Percentiles rank a stretch among this genome's conserved stretches.
phyloP scores from a whole-genome alignment of 805 yeast genomes.

The Teunomyces tritomae region DNA sequence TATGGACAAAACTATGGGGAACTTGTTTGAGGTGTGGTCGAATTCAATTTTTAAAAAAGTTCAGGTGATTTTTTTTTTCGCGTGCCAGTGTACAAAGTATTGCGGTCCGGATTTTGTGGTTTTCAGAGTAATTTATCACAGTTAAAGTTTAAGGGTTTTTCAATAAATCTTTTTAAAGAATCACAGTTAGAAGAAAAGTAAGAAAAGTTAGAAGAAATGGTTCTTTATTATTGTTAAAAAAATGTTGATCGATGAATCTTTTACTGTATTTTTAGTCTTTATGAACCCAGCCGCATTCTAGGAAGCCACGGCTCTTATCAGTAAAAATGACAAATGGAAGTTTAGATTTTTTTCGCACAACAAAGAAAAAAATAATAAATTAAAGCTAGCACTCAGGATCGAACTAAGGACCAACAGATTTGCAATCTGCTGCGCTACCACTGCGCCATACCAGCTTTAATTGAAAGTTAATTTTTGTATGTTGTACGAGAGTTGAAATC shows the following conservation, averaged over 20 bases:
- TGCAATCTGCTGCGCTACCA: constrained; percentile 99
- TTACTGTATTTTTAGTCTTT: no score
- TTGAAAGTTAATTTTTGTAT: background rate
- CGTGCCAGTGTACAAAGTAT: background rate
- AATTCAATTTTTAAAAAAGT: background rate
- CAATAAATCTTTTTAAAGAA: no score
- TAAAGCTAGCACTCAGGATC: constrained; percentile 85
- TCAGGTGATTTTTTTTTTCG: background rate
- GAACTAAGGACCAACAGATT: constrained; percentile 98
- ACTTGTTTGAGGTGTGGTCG: background rate
- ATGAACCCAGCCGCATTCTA: no score
- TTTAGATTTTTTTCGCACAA: background rate
- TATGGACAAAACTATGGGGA: background rate
- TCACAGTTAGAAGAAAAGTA: no score
- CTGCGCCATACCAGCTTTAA: constrained; percentile 80
- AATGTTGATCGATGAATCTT: no score
- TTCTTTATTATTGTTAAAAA: no score
- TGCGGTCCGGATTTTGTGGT: background rate
- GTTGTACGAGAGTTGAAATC: background rate
- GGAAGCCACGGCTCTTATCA: no score
- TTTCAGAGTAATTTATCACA: background rate
- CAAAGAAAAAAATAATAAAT: constrained; percentile 35
- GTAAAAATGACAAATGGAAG: no score
- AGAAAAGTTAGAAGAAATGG: no score
- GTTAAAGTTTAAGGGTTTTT: no score